Evolutionary conservation across 495 filamentous ascomycete genomes (phyloP).

Genomic region (Hypoxylon fuscum): DNA sequence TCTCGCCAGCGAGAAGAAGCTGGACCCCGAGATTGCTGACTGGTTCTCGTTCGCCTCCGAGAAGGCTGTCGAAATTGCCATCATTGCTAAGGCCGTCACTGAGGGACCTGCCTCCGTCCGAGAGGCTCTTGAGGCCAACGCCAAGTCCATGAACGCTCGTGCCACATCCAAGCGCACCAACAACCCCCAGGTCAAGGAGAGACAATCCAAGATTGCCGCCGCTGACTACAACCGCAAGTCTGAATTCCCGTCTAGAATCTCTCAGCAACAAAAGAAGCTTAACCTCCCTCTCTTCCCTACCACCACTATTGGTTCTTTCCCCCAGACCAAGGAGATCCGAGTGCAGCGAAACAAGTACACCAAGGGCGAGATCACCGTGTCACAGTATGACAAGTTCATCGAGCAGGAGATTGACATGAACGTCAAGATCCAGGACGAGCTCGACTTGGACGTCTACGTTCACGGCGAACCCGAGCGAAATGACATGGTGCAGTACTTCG

Average conservation of each 20-base stretch:
- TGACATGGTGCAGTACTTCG: constrained; percentile 99
- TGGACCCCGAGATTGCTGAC: constrained; percentile 87
- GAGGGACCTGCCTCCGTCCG: constrained; percentile 86
- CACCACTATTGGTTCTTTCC: constrained; percentile 99
- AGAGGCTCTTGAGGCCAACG: constrained; percentile 90
- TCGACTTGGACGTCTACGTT: constrained; percentile 93
- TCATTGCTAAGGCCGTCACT: constrained; percentile 96
- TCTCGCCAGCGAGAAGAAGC: constrained; percentile 95
- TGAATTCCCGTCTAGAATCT: constrained; percentile 80
- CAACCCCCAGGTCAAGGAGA: constrained; percentile 93
- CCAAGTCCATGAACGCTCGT: constrained; percentile 86
- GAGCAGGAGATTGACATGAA: constrained; percentile 95
- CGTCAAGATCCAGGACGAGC: constrained; percentile 96
- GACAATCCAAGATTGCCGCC: constrained; percentile 83
- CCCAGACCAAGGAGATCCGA: constrained; percentile 98
- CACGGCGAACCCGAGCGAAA: constrained; percentile 99
- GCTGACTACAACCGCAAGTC: constrained; percentile 93
- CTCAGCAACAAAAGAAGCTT: constrained; percentile 85
- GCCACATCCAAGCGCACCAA: constrained; percentile 93
- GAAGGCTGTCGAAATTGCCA: constrained; percentile 89
- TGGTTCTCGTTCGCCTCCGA: constrained; percentile 99
- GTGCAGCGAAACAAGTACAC: constrained; percentile 95
- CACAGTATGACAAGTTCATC: constrained; percentile 97
- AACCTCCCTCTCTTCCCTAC: constrained; percentile 97
- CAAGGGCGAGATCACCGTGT: constrained; percentile 92